Base-by-base conservation (phyloP, 2,329 filamentous ascomycete genomes). In the Fusarium heterosporum region DNA sequence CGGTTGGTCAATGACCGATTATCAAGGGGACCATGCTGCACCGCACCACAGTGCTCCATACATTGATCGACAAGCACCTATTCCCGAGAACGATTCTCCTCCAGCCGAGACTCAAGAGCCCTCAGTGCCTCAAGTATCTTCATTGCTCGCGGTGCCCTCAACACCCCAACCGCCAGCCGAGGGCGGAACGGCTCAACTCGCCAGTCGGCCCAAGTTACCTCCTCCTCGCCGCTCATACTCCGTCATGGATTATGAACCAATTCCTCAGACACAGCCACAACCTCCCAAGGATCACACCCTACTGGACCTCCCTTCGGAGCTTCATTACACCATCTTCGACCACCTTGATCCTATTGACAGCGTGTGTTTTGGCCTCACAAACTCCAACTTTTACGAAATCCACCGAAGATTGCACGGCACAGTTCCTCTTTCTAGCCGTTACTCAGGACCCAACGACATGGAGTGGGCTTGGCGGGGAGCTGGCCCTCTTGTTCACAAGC, bases 261-360 rank as follows among this genome's bases (percentile, higher is more conserved):
- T 71, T 16, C 73, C 76, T 10, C 72, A 82, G 10, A 79, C 82
- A 55, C 83, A 81, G 49, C 83, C 85, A 49, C 78, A 76, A 49
- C 83, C 83, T 2, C 82, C 84, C 8, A 71, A 77, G 47, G 77
- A 77, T 53, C 77, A 85, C 46, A 80, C 79, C 16, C 77, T 89
- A 9, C 72, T 80, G 36, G 82, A 86, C 51, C 80, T 90, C 3
- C 87, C 87, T 14, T 75, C 82, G 1, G 87, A 90, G 75, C 78
- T 90, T 12, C 87, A 89, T 75, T 87, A 84, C 64, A 78, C 82
- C 62, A 81, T 90, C 64, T 87, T 89, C 70, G 86, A 88, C 74
- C 84, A 85, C 66, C 83, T 90, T 58, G 87, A 90, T 76, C 85
- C 85, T 47, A 88, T 90, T 64, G 87, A 90, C 76, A 85, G 86